Evolutionary conservation across 352 stramenopile species (phyloP).

Genomic region (Elongisporangium undulatum): DNA sequence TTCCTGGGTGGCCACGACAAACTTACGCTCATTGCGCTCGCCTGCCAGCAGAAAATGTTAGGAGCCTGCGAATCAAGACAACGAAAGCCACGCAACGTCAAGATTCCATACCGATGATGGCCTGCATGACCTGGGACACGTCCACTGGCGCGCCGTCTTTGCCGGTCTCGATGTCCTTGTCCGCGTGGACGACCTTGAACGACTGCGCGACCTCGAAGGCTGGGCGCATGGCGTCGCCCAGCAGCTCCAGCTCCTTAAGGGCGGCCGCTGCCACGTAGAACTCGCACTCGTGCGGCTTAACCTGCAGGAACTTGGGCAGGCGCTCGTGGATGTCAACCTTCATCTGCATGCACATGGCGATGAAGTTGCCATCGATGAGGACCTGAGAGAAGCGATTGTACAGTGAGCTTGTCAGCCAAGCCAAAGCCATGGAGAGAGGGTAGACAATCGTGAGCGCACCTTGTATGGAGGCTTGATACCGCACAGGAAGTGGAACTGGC

Average conservation of each 20-base stretch:
- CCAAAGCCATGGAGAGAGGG: background rate
- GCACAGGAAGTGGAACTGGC: constrained; percentile 86
- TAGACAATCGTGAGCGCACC: constrained; percentile 7
- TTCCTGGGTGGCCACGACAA: constrained; percentile 81
- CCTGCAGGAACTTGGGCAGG: constrained; percentile 79
- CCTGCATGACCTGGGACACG: constrained; percentile 49
- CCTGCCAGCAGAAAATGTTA: constrained; percentile 12
- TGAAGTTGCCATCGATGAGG: constrained; percentile 84
- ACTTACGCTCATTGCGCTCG: constrained; percentile 78
- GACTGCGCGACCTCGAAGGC: constrained; percentile 65
- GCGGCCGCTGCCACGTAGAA: constrained; percentile 67
- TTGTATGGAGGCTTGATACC: constrained; percentile 85
- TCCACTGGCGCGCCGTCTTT: constrained; percentile 25
- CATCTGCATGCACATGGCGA: constrained; percentile 86
- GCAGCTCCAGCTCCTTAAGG: constrained; percentile 67
- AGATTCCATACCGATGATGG: constrained; percentile 22
- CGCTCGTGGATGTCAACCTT: constrained; percentile 78
- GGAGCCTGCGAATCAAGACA: background rate
- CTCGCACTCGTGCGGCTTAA: constrained; percentile 67
- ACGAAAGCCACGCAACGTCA: background rate
- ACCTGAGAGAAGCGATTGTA: constrained; percentile 13
- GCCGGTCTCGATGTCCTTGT: constrained; percentile 13
- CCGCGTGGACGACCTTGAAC: constrained; percentile 55
- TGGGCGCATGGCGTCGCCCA: constrained; percentile 52
- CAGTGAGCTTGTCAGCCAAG: background rate